Evolutionary conservation across 805 yeast genomes (phyloP).

Genomic region (Schizosaccharomyces cryophilus): DNA sequence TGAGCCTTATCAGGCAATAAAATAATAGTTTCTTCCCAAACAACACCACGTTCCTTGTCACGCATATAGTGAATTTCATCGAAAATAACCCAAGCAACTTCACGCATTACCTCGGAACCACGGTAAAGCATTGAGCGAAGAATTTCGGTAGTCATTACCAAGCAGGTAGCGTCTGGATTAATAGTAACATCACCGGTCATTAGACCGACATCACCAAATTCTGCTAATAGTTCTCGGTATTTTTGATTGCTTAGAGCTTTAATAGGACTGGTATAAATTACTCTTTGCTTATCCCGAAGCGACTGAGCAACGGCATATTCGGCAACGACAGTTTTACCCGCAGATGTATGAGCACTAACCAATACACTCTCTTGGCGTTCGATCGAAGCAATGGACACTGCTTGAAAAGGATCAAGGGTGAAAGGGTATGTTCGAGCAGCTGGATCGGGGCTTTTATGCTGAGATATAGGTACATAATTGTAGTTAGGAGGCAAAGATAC

Average conservation of each 20-base stretch:
- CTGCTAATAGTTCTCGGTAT: slow-evolving; percentile 73
- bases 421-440: slow-evolving; percentile 80
- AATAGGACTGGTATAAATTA: slow-evolving; percentile 84
- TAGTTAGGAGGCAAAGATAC: slow-evolving; percentile 88
- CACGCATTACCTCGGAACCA: slow-evolving; percentile 95
- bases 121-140: slow-evolving; percentile 85
- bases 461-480: slow-evolving; percentile 67
- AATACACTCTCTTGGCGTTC: slow-evolving; percentile 84
- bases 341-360: slow-evolving; percentile 94
- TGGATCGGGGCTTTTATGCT: slow-evolving; percentile 51
- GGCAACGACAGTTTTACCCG: slow-evolving; percentile 93
- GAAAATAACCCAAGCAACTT: slow-evolving; percentile 94
- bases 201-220: slow-evolving; percentile 88
- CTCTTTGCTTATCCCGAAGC: slow-evolving; percentile 73
- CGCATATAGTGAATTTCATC: slow-evolving; percentile 98
- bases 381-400: slow-evolving; percentile 84
- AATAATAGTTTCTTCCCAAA: slow-evolving; percentile 97
- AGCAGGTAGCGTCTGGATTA: slow-evolving; percentile 92
- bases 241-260: slow-evolving; percentile 88
- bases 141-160: slow-evolving; percentile 98
- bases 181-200: slow-evolving; percentile 99
- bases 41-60: slow-evolving; percentile 94
- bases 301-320: slow-evolving; percentile 94
- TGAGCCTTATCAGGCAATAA: slow-evolving; percentile 87
- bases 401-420: slow-evolving; percentile 88